Evolutionary conservation across 2,329 filamentous ascomycete species (phyloP), one percentile per base, ranked within the genome.

Genomic region (Paracamarosporium sp.): DNA sequence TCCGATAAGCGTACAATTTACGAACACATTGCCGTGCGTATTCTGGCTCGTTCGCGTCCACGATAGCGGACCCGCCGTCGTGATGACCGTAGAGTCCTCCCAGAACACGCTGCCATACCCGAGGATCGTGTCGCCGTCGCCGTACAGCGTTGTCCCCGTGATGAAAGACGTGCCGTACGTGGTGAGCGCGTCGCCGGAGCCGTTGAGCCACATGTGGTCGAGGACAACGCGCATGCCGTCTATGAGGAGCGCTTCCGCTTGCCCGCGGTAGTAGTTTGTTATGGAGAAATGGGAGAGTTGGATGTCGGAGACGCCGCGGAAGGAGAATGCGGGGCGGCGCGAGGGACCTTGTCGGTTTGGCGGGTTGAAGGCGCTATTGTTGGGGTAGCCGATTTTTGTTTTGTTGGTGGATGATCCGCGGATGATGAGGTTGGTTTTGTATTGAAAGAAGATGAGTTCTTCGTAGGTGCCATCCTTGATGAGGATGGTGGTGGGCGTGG

Each of bases 301-400:
- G 1, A 63, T 30, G 48, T 56, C 60, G n/a, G 27, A 50, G 35
- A 44, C 44, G 12, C 54, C 35, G 24, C 48, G 24, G 17, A 64
- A 35, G 11, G 57, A 57, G 47, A 64, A 62, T 1, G 61, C 61
- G 2, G 55, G 45, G 45, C 61, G 57, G 6, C 60, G 50, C 6
- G 54, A 62, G 9, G 54, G 53, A 8, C 61, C 60, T 46, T 56
- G 52, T 7, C 48, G 40, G 30, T 62, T 60, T 20, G 56, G 41
- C n/a, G 56, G 59, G 46, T 62, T 64, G 51, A 64, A 62, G 25
- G 57, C 56, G 24, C 53, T 58, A 30, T 64, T 64, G 36, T 62
- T 64, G 17, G 35, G 35, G 35, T 62, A 62, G 38, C 61, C 59
- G 15, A 64, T 45, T 15, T 40, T 55, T 9, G 52, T 54, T 15